Conservation (phyloP, 768 basidiomycete genomes). For the Hypsizygus marmoreus region DNA sequence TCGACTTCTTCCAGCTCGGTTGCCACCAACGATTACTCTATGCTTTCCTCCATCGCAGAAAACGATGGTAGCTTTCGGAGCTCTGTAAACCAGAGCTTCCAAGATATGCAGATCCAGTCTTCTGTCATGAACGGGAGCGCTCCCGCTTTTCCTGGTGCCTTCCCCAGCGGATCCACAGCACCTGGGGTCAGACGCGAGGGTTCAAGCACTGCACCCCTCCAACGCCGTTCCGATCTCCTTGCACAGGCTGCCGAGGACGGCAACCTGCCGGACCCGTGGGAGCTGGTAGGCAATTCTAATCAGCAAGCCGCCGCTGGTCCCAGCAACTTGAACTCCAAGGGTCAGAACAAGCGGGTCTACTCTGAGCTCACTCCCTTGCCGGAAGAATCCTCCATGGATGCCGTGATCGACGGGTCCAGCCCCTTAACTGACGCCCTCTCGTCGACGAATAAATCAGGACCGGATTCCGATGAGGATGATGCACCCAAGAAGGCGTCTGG, state of each 20-base stretch:
- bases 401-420: constrained; percentile 10
- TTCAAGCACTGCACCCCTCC: constrained; percentile 39
- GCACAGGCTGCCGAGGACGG: constrained; percentile 47
- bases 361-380: constrained; percentile 45
- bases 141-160: constrained; percentile 13
- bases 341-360: constrained; percentile 41
- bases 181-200: constrained; percentile 20
- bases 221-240: constrained; percentile 50
- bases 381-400: constrained; percentile 32
- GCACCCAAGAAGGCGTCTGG: neutral
- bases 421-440: constrained; percentile 4
- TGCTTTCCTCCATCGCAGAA: constrained; percentile 18
- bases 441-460: constrained; percentile 10
- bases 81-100: constrained; percentile 32
- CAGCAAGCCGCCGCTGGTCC: constrained; percentile 19
- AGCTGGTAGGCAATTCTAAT: constrained; percentile 51
- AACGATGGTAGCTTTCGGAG: constrained; percentile 12
- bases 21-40: constrained; percentile 22
- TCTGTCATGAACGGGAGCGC: constrained; percentile 4
- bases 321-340: constrained; percentile 21
- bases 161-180: constrained; percentile 7
- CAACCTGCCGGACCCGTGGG: constrained; percentile 49
- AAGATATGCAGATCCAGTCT: constrained; percentile 33
- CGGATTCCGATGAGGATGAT: constrained; percentile 11
- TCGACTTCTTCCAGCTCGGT: constrained; percentile 9